phyloP scores from a whole-genome alignment of 768 basidiomycete genomes.

The Suillus discolor region DNA sequence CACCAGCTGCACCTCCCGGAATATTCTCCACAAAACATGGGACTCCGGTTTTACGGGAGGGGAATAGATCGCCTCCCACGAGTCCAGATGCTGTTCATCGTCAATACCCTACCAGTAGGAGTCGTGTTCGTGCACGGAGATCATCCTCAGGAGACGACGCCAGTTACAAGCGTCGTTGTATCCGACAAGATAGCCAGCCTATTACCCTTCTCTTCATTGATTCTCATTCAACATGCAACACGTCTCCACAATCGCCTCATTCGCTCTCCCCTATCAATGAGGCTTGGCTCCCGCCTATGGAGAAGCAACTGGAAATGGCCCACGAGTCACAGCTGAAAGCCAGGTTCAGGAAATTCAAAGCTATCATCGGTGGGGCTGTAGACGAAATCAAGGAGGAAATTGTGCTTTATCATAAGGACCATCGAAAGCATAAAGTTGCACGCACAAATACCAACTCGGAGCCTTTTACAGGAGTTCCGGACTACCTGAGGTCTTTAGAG shows the following conservation, averaged over 20 bases:
- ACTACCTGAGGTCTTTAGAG: neutral
- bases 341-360: neutral
- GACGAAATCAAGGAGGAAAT: slow-evolving; percentile 1
- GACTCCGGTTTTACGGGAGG: neutral
- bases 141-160: neutral
- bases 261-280: slow-evolving; percentile 2
- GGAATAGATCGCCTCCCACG: neutral
- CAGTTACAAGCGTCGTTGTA: neutral
- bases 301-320: slow-evolving; percentile 4
- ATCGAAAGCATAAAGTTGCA: neutral
- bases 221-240: neutral
- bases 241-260: neutral
- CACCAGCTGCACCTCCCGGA: neutral
- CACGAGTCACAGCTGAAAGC: neutral
- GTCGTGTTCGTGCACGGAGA: neutral
- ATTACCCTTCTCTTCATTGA: neutral
- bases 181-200: slow-evolving; percentile 2
- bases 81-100: neutral
- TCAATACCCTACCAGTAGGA: neutral
- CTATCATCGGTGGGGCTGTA: neutral
- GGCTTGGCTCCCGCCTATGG: slow-evolving; percentile 1
- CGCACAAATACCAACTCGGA: neutral
- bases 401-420: neutral
- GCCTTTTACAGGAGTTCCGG: neutral
- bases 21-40: neutral